Base-by-base conservation (phyloP, 2,329 filamentous ascomycete genomes). In the Pseudogymnoascus sp. region DNA sequence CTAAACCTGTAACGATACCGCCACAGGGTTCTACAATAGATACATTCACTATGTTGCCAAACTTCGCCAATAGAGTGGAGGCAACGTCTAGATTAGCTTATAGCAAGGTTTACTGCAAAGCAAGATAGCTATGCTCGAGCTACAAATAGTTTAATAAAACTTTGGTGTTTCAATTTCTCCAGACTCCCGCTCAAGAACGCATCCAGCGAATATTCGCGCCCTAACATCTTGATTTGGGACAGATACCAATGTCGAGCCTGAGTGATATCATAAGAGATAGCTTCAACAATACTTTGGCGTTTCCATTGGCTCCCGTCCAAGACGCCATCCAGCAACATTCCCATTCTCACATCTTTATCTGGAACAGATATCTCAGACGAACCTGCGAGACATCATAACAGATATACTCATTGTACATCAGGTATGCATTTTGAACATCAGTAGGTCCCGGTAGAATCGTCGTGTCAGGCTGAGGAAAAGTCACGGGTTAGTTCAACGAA, bases 371-470 rank as follows among this genome's bases (percentile, higher is more conserved):
- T 53, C 47, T 28, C 28, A 53, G 47, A 33, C 47, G 47, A 53
- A 53, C 47, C 28, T 53, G 47, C 83, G 80, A 68, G 78, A 88
- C 75, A 65, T 90, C 81, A 68, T 91, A 91, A 59, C 79, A 80
- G 64, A 90, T 89, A 71, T 85, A 90, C 75, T 91, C 88, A 69
- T 91, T 90, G 75, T 90, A 90, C 58, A 75, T 71, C 20, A 91
- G 75, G 28, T 71, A 73, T 0, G 82, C 78, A 9, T 72, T 68
- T 0, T 64, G 33, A 0, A 82, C 70, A 0, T 77, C 73, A 0
- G 82, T 87, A 1, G 71, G 60, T 0, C 78, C 79, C 0, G 83
- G 81, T 6, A 65, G 69, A 2, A 75, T 70, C 2, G 69, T 71
- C 0, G 74, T 72, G 66, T 86, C 81, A 43, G 83, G 83, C 80